Base-by-base conservation (phyloP, 106 monocot genomes). In the Cymbidium sinense region DNA sequence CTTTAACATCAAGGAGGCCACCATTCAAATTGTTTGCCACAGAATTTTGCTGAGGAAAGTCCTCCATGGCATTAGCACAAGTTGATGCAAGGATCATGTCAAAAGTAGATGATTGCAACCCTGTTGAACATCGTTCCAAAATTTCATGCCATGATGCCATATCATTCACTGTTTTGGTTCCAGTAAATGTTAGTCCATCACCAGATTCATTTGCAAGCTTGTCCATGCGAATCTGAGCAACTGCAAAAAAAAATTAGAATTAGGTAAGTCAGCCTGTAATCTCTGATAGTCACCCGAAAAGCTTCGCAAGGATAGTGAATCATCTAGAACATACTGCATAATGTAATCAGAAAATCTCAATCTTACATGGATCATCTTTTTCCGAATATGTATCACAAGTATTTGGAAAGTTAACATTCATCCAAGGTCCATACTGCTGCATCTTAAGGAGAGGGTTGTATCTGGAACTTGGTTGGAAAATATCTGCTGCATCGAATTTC, bases 401-500 rank as follows among this genome's bases (percentile, higher is more conserved):
- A 25, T 82, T 75, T 69, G 71, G 58, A 81, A 47, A 13, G 2
- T 47, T 47, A 15, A 28, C 58, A 77, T 82, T 78, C 78, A 64
- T 88, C 88, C 82, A 54, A 79, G 65, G 75, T 86, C 88, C 91
- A 82, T 86, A 73, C 80, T 88, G 91, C 82, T 82, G 91, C 91
- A 89, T 85, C 89, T 85, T 91, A 96, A 70, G 33, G 91, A 83
- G 71, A 93, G 96, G 80, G 96, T 93, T 30, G 96, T 96, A 89
- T 96, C 96, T 79, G 91, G 96, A 87, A 74, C 86, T 89, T 91
- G 86, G 76, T 88, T 88, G 93, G 79, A 78, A 84, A 86, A 87
- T 93, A 96, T 96, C 96, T 93, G 96, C 87, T 93, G 96, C 86
- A 96, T 84, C 91, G 93, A 91, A 91, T 96, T 93, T 93, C 77